Conservation (phyloP, 176 grass and related monocot species). For the Metroxylon sagu region DNA sequence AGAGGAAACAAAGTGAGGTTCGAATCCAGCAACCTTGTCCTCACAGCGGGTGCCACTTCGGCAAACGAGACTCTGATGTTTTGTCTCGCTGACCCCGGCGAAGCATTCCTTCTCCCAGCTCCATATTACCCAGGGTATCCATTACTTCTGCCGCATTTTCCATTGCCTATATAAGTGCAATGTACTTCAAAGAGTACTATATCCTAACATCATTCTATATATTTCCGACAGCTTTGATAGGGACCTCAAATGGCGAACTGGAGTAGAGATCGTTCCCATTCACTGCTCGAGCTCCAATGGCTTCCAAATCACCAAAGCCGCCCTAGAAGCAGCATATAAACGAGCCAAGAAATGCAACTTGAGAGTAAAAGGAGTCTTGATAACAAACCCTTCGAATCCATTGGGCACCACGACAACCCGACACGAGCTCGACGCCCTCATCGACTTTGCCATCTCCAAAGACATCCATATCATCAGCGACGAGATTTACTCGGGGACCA, state of each 20-base stretch:
- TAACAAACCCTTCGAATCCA: conserved; percentile 14
- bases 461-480: conserved; percentile 11
- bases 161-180: no score
- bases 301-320: conserved; percentile 6
- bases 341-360: neutral
- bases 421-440: neutral
- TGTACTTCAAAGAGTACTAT: no score
- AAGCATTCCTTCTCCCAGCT: conserved; percentile 14
- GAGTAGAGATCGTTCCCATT: conserved; percentile 9
- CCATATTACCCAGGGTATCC: conserved; percentile 10
- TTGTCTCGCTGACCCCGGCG: conserved; percentile 1
- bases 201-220: no score
- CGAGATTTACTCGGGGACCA: conserved; percentile 18
- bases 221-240: conserved; percentile 2
- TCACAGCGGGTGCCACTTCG: conserved; percentile 9
- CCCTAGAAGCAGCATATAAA: neutral
- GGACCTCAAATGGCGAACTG: conserved; percentile 12
- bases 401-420: conserved; percentile 1
- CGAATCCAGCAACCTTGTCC: conserved; percentile 11
- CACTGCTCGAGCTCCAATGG: conserved; percentile 13
- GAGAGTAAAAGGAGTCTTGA: neutral
- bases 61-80: conserved; percentile 17
- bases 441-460: conserved; percentile 12
- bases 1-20: conserved; percentile 10
- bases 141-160: no score